Evolutionary conservation across 768 basidiomycete genomes (phyloP), one percentile per base, ranked within the genome.

Genomic region (Stropharia rugosoannulata): DNA sequence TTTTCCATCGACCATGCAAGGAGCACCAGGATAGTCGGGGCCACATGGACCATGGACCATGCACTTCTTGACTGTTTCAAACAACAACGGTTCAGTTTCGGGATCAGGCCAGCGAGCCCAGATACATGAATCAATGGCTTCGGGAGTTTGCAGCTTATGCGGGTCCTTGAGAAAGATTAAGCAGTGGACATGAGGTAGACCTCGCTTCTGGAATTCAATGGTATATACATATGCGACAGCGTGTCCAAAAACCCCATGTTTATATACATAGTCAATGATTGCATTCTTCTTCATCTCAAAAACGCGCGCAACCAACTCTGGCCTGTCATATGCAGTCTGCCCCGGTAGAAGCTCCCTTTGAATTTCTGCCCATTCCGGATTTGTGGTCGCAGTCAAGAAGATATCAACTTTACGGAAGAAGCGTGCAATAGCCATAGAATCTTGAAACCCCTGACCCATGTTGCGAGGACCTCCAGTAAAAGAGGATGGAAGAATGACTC

Each of bases 161-260:
- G 51, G 56, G 0, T 66, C 56, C 1, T 70, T 53, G 0, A 83
- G 61, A 54, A 79, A 76, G 49, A 82, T 69, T 1, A 81, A 63
- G 5, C 76, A 66, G 62, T 82, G 81, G 58, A 79, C 75, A 55
- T 84, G 80, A 35, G 80, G 80, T 0, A 83, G 72, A 0, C 82
- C 81, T 1, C 75, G 63, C 51, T 83, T 83, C 63, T 83, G 80
- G 55, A 80, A 83, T 52, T 84, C 78, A 44, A 83, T 80, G 1
- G 74, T 75, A 52, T 80, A 77, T 0, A 83, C 72, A 44, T 74
- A 64, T 0, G 76, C 82, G 11, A 70, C 73, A 1, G 66, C 50
- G 0, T 57, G 15, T 1, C 82, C 80, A 68, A 81, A 77, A 36
- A 78, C 63, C 2, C 72, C 72, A 41, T 75, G 19, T 36, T 70